Evolutionary conservation across 2,329 filamentous ascomycete genomes (phyloP), one percentile per base, ranked within the genome.

Genomic region (Xylaria sp.): DNA sequence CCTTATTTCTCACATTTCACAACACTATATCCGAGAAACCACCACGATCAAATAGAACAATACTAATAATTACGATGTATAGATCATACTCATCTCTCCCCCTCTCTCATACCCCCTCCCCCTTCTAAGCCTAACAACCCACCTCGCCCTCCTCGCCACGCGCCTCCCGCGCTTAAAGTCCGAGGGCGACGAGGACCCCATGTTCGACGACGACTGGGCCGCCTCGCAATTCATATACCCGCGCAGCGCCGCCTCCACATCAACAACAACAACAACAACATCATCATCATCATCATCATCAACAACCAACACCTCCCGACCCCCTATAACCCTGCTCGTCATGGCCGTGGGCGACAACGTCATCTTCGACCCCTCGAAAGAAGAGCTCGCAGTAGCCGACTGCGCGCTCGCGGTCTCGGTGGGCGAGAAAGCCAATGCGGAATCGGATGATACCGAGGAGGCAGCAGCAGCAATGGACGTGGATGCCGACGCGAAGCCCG

Each of bases 191-290:
- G 96, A 99, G 83, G 96, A 99, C 76, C 96, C 96, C 13, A 90
- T 98, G 78, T 99, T 99, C 82, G 92, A 98, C 83, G 96, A 99
- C 82, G 96, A 99, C 83, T 99, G 96, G 96, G 93, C 92, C 72
- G 92, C 92, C 18, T 90, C 94, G 0, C 86, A 89, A 20, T 90
- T 90, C 66, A 84, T 99, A 37, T 99, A 97, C 82, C 87, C 90
- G 1, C 86, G 86, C 68, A 78, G 55, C 18, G 75, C 67, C 62
- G n/a, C n/a, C n/a, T n/a, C n/a, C n/a, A n/a, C n/a, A n/a, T 76
- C 74, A 58, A 63, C 37, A 7, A 15, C 68, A 13, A 39, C 41
- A 46, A 2, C 46, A 20, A 48, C n/a, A 20, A 23, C n/a, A 48
- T 1, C 46, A 50, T 5, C 52, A 50, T 31, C 48, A n/a, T 39